Evolutionary conservation across 1,284 basidiomycete species (phyloP).

Genomic region (Caloboletus firmus): DNA sequence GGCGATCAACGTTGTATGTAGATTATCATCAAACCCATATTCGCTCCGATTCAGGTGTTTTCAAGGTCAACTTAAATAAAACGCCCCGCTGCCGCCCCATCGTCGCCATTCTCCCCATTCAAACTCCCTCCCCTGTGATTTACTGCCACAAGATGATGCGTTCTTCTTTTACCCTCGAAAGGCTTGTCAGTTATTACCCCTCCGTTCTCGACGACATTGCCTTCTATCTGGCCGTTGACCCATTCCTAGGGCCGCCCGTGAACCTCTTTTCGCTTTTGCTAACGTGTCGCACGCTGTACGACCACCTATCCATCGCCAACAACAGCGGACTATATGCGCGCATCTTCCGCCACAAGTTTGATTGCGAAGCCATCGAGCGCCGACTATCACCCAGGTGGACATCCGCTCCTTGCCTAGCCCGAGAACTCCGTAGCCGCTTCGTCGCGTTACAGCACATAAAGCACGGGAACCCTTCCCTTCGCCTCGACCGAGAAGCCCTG

Average conservation of each 20-base stretch:
- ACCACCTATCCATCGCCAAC: constrained; percentile 36
- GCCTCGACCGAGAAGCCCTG: constrained; percentile 38
- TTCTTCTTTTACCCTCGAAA: constrained; percentile 19
- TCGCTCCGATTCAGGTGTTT: constrained; percentile 32
- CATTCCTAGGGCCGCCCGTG: constrained; percentile 43
- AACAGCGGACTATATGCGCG: constrained; percentile 56
- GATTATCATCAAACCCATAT: constrained; percentile 41
- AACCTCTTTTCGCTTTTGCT: constrained; percentile 48
- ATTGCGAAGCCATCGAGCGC: constrained; percentile 52
- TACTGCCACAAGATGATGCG: background rate
- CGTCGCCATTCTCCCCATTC: constrained; percentile 1
- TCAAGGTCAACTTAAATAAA: constrained; percentile 33
- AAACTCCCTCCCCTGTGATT: background rate
- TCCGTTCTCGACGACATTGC: constrained; percentile 41
- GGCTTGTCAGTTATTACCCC: constrained; percentile 28
- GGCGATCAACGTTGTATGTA: constrained; percentile 47
- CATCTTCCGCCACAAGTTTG: constrained; percentile 64
- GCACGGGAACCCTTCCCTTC: constrained; percentile 15
- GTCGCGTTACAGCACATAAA: constrained; percentile 40
- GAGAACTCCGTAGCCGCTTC: constrained; percentile 43
- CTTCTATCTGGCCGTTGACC: constrained; percentile 37
- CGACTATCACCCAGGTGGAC: constrained; percentile 47
- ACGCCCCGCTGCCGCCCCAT: constrained; percentile 13
- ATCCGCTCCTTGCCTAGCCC: constrained; percentile 37
- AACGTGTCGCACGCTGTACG: constrained; percentile 48